phyloP scores from a whole-genome alignment of 306 rosid genomes.

The Castanea crenata region DNA sequence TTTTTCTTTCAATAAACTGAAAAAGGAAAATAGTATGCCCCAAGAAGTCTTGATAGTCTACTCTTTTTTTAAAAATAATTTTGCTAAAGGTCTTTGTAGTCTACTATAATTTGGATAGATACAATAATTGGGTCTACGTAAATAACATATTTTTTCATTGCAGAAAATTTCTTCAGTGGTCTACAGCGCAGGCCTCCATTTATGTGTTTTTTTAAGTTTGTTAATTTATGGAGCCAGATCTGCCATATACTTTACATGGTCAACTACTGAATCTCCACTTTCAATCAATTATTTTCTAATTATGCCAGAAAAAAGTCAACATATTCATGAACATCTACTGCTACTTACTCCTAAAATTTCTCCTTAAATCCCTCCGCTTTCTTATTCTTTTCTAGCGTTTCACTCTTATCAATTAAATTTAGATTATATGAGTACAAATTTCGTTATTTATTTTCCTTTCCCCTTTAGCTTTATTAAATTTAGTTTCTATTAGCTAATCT shows the following conservation, averaged over 20 bases:
- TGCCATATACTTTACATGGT: background rate
- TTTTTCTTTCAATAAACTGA: too few species aligned
- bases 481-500: background rate
- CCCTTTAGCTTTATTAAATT: background rate
- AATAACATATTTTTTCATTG: too few species aligned
- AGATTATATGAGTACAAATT: background rate
- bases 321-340: background rate
- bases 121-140: too few species aligned
- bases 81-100: too few species aligned
- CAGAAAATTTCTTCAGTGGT: too few species aligned
- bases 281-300: constrained; percentile 1
- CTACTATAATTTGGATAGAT: too few species aligned
- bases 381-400: background rate
- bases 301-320: background rate
- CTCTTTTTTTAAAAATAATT: too few species aligned
- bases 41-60: too few species aligned
- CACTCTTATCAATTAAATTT: background rate
- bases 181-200: background rate
- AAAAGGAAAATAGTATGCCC: too few species aligned
- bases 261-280: background rate
- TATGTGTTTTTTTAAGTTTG: background rate
- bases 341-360: background rate
- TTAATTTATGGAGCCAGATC: background rate
- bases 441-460: background rate
- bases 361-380: background rate